Percentiles rank a stretch among this genome's conserved stretches.
phyloP scores from a whole-genome alignment of 179 eudicot species.

The Silene coronaria region DNA sequence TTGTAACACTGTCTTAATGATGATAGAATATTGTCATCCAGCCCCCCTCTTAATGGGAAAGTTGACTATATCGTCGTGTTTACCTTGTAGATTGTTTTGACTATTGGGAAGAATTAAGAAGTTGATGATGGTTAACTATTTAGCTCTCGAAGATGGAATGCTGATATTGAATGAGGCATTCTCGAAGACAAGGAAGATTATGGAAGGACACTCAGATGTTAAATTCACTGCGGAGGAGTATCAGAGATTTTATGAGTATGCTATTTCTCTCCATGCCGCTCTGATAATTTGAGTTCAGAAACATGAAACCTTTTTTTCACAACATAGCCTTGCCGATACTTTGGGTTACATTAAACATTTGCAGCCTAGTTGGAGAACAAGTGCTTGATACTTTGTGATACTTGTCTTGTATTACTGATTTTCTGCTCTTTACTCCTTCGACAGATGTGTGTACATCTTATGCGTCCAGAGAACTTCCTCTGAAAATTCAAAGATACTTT shows the following conservation, averaged over 20 bases:
- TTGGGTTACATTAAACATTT: background rate
- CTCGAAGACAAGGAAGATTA: slow-evolving; percentile 30
- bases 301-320: background rate
- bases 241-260: slow-evolving; percentile 34
- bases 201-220: slow-evolving; percentile 30
- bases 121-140: slow-evolving; percentile 15
- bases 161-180: slow-evolving; percentile 33
- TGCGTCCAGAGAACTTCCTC: slow-evolving; percentile 31
- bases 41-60: background rate
- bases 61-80: background rate
- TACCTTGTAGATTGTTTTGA: slow-evolving; percentile 15
- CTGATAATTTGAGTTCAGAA: too few relatives aligned
- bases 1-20: background rate
- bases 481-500: slow-evolving; percentile 29
- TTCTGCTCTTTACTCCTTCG: slow-evolving; percentile 15
- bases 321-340: background rate
- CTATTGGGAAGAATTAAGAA: background rate
- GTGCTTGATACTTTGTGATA: too few relatives aligned
- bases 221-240: slow-evolving; percentile 34
- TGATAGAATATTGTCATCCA: background rate
- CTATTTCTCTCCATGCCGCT: background rate
- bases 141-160: slow-evolving; percentile 27
- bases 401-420: background rate
- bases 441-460: slow-evolving; percentile 34
- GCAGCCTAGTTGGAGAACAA: background rate